A percentile compares a stretch with the other conserved stretches of the same genome.
Conservation (phyloP, 2,329 filamentous ascomycete species). For the Colletotrichum magnum region DNA sequence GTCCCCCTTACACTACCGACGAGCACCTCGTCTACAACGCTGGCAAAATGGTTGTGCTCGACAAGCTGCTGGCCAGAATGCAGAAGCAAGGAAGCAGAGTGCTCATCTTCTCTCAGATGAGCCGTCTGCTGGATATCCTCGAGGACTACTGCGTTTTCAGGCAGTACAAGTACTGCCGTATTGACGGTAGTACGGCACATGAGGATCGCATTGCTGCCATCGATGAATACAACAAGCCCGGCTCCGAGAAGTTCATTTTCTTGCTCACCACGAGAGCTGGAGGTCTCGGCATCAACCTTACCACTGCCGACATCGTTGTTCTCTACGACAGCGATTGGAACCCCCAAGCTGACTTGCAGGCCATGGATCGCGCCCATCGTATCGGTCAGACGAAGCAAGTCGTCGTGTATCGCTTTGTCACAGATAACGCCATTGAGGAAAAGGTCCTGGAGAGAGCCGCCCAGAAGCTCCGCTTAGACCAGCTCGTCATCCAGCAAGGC, state of each 20-base stretch:
- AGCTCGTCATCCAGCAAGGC: conserved; percentile 97
- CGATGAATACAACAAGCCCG: conserved; percentile 97
- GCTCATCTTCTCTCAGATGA: conserved; percentile 99
- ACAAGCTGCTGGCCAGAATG: conserved; percentile 89
- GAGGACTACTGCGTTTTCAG: conserved; percentile 99
- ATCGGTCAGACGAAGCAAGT: conserved; percentile 99
- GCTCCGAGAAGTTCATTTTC: conserved; percentile 96
- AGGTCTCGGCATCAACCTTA: conserved; percentile 96
- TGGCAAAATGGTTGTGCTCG: conserved; percentile 97
- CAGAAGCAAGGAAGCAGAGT: conserved; percentile 91
- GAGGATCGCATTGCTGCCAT: conserved; percentile 98
- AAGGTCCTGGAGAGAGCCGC: conserved; percentile 97
- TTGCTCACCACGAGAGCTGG: conserved; percentile 95
- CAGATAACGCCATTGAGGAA: conserved; percentile 98
- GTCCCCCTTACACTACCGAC: conserved; percentile 97
- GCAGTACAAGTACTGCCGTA: conserved; percentile 95
- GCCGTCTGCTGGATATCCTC: conserved; percentile 93
- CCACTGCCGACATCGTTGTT: conserved; percentile 93
- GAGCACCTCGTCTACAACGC: conserved; percentile 95
- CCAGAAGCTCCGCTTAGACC: conserved; percentile 95
- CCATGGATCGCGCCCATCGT: conserved; percentile 98
- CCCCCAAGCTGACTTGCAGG: conserved; percentile 96
- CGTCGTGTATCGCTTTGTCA: conserved; percentile 95
- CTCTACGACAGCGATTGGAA: conserved; percentile 99
- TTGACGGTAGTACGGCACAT: conserved; percentile 95